These are phyloP conservation scores for Colletotrichum sp. DNA, from an alignment of 2,329 filamentous ascomycete genomes.

Conservation along the genomic window DNA sequence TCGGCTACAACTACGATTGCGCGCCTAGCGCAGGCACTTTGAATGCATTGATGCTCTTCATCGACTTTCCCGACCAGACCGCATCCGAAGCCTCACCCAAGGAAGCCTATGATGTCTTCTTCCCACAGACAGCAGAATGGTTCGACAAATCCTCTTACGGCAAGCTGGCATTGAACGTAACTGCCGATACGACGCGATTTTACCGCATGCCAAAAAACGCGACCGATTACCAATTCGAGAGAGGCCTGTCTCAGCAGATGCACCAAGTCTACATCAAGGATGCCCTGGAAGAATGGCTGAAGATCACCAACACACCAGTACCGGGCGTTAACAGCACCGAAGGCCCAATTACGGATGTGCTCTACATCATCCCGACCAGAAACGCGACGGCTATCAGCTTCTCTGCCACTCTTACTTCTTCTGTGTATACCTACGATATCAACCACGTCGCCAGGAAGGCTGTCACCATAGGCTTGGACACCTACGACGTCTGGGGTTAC, in stretches of 20 bases:
- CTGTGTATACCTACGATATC: constrained; percentile 26
- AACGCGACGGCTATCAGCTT: constrained; percentile 30
- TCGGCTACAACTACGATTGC: constrained; percentile 31
- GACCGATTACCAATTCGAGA: constrained; percentile 28
- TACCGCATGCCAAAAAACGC: constrained; percentile 29
- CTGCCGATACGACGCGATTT: constrained; percentile 24
- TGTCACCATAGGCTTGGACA: constrained; percentile 37
- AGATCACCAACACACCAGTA: constrained; percentile 8
- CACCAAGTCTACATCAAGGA: constrained; percentile 33
- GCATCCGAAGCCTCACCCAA: constrained; percentile 15
- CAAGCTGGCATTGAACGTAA: constrained; percentile 26
- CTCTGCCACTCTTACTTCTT: constrained; percentile 28
- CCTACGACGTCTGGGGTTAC: constrained; percentile 33
- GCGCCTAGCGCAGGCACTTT: constrained; percentile 34
- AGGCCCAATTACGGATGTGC: constrained; percentile 24
- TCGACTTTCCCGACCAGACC: constrained; percentile 35
- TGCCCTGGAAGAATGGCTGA: constrained; percentile 27
- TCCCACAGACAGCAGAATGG: neutral
- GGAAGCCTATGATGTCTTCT: neutral
- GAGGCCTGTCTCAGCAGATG: constrained; percentile 27
- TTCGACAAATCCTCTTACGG: constrained; percentile 16
- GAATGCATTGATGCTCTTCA: constrained; percentile 38
- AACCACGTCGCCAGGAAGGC: constrained; percentile 31
- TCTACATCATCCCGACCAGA: constrained; percentile 32
- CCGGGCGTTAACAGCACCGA: constrained; percentile 5